Conservation (phyloP, 495 filamentous ascomycete genomes). For the Aspergillus egyptiacus region DNA sequence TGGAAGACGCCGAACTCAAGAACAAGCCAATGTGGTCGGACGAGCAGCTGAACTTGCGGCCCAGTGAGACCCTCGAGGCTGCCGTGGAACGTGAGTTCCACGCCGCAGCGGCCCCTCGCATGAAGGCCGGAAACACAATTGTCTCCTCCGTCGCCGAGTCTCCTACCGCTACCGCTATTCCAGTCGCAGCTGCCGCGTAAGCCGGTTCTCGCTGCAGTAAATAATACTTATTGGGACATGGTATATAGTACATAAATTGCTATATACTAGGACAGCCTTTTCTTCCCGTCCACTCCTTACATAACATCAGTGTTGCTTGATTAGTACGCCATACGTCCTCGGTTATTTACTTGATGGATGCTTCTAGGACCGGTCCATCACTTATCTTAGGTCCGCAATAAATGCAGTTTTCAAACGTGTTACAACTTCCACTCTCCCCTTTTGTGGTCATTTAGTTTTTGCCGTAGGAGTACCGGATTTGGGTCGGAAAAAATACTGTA, state of each 20-base stretch:
- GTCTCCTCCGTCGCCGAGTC: constrained; percentile 18
- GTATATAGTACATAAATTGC: constrained; percentile 6
- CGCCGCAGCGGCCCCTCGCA: constrained; percentile 18
- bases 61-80: constrained; percentile 33
- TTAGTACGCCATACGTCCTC: too few relatives aligned
- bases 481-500: not conserved
- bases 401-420: too few relatives aligned
- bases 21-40: constrained; percentile 79
- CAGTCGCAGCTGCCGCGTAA: constrained; percentile 35
- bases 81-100: constrained; percentile 37
- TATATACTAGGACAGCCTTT: too few relatives aligned
- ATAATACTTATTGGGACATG: constrained; percentile 4
- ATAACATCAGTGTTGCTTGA: not conserved
- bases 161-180: constrained; percentile 19
- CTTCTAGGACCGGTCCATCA: constrained; percentile 1
- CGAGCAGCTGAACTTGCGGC: constrained; percentile 67
- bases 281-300: constrained; percentile 11
- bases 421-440: too few relatives aligned
- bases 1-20: constrained; percentile 49
- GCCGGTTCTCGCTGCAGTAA: not conserved
- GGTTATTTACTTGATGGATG: too few relatives aligned
- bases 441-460: too few relatives aligned
- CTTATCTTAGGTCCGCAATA: not conserved
- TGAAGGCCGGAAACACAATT: constrained; percentile 30
- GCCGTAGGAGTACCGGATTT: too few relatives aligned